Base-by-base conservation (phyloP, 768 basidiomycete genomes). In the Amanita brunnescens region DNA sequence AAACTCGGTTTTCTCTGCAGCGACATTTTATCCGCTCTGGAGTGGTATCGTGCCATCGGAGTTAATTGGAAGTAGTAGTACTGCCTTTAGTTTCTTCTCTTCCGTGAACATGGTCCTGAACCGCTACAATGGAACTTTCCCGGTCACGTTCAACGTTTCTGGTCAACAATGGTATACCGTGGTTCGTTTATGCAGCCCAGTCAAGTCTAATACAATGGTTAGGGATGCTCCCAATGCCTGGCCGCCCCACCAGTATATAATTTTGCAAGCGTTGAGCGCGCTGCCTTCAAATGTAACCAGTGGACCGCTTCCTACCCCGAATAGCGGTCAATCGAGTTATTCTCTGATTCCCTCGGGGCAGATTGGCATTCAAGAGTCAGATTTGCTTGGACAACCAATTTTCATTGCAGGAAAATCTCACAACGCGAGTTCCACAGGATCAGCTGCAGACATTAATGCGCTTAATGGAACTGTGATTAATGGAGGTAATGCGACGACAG, bases 181-280 rank as follows among this genome's bases (percentile, higher is more conserved):
- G 10, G 21, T 51, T 26, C 10, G 23, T 4, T 14, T 50, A 12
- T n/a, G 13, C n/a, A 40, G n/a, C 13, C n/a, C 23, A 4, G 40
- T 5, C 18, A 9, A 21, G 5, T 37, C 29, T 54, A 32, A 10
- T 12, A 10, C 37, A 32, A 10, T 16, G 43, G 32, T 14, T 46
- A 86, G 84, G 87, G 87, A 90, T 60, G 78, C 84, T 21, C 91
- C 91, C n/a, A 92, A 92, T 59, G 66, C 84, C 1, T 96, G 91
- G 91, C 88, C 89, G 14, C 85, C 87, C 7, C 86, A 90, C 58
- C 86, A 87, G 55, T 84, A 91, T 64, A 87, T 95, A 55, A 68
- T 79, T 21, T 75, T 95, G 40, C 72, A 84, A 51, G 91, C 92
- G 0, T 78, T 97, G 34, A 75, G 77, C 33, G 76, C 80, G 9